Base-by-base conservation (phyloP, 306 rosid genomes). In the Pterocarpus santalinus region DNA sequence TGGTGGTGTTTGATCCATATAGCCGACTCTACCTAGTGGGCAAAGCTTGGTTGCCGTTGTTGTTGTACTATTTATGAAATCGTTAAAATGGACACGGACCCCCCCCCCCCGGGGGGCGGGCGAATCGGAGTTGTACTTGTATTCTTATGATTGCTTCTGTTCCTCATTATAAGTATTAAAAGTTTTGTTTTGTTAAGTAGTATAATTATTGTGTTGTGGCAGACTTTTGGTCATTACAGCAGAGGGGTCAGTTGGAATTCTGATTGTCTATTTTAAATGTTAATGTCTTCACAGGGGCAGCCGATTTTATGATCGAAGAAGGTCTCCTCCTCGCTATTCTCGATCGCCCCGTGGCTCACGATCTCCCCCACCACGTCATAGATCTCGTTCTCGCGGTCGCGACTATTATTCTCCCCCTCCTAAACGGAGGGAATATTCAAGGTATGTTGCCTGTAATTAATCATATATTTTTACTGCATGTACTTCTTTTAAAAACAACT, bases 321-420 rank as follows among this genome's bases (percentile, higher is more conserved):
- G 97, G 65, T 90, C 99, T 82, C 97, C 98, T 57, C 93, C 91
- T 55, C 96, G 90, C 16, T 89, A 89, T 77, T 92, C 97, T 35
- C 91, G 90, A 6, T 90, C 94, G 1, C 92, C 97, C 3, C 89
- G 87, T 65, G 81, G 88, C 78, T 94, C 98, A 43, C 83, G 91
- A 22, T 89, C 98, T 32, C 98, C 97, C 56, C 91, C 96, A 60
- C 91, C 94, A 14, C 97, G 92, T 30, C 90, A 82, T 75, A 85
- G 97, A 76, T 85, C 99, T 79, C 88, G 82, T 36, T 90, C 98
- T n/a, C 95, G 70, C 32, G 88, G 94, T 63, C 91, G 76, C 77
- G 97, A 82, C 47, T 84, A 91, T 85, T 73, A 90, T 84, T 91
- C 98, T 13, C 92, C 94, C 60, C 90, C 92, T 36, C 91, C 94